Evolutionary conservation across 768 basidiomycete species (phyloP).

Genomic region (Antrodiella citrinella): DNA sequence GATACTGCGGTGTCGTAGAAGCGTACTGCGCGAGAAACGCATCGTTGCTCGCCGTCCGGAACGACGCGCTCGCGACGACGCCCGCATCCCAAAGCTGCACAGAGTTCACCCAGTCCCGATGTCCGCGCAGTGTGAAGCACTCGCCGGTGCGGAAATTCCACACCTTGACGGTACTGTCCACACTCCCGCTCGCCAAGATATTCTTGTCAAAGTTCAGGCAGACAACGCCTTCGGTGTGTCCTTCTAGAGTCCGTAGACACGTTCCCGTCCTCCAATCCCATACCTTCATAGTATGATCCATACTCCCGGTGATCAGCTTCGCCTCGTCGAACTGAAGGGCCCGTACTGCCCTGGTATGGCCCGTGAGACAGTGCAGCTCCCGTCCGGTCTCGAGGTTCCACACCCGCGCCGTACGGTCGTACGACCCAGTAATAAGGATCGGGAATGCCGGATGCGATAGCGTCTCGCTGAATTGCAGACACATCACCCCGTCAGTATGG

Average conservation of each 20-base stretch:
- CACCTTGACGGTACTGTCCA: conserved; percentile 90
- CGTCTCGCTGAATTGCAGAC: conserved; percentile 88
- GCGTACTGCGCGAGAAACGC: background rate
- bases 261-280: conserved; percentile 94
- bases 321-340: conserved; percentile 93
- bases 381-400: conserved; percentile 95
- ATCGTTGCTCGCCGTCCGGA: background rate
- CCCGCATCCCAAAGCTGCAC: conserved; percentile 87
- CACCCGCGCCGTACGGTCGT: conserved; percentile 87
- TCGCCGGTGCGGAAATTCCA: conserved; percentile 91
- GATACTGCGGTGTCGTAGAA: conserved; percentile 17
- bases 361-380: conserved; percentile 74
- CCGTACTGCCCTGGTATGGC: conserved; percentile 88
- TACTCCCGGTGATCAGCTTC: conserved; percentile 91
- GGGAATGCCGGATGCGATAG: conserved; percentile 80
- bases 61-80: conserved; percentile 8
- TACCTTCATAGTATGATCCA: conserved; percentile 92
- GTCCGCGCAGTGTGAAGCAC: conserved; percentile 88
- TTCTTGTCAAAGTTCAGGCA: conserved; percentile 88
- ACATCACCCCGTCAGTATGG: conserved; percentile 95
- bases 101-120: conserved; percentile 93
- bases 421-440: conserved; percentile 94
- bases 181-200: conserved; percentile 87
- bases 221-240: conserved; percentile 88
- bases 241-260: conserved; percentile 80